phyloP scores from a whole-genome alignment of 1,284 basidiomycete genomes.

The Phellopilus nigrolimitatus region DNA sequence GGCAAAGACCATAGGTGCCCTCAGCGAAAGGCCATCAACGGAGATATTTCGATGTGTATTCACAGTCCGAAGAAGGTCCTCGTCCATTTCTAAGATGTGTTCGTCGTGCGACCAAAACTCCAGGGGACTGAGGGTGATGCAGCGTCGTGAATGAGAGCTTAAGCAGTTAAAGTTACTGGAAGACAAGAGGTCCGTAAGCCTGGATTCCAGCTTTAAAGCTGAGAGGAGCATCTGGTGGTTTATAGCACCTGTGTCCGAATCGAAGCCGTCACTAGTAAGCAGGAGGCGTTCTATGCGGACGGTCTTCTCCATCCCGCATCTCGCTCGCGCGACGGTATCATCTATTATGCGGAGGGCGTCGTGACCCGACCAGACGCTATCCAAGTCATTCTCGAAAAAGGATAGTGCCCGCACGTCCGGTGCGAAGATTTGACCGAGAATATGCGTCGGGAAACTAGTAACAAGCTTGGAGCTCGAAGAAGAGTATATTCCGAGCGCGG shows the following conservation, averaged over 20 bases:
- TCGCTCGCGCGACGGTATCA: conserved; percentile 66
- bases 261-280: conserved; percentile 50
- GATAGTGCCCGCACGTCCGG: conserved; percentile 46
- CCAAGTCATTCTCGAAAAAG: conserved; percentile 56
- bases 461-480: conserved; percentile 62
- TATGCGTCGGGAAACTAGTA: conserved; percentile 47
- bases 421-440: conserved; percentile 58
- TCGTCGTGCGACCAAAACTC: conserved; percentile 69
- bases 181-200: conserved; percentile 44
- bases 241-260: conserved; percentile 49
- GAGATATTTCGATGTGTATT: conserved; percentile 47
- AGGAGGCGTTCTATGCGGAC: conserved; percentile 76
- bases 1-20: conserved; percentile 72
- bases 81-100: conserved; percentile 46
- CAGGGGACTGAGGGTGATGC: conserved; percentile 68
- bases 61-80: conserved; percentile 54
- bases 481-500: conserved; percentile 81
- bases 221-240: conserved; percentile 56
- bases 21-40: conserved; percentile 55
- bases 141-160: conserved; percentile 38
- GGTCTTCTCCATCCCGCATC: conserved; percentile 68
- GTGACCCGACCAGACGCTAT: conserved; percentile 64
- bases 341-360: conserved; percentile 56
- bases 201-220: conserved; percentile 57
- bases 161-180: conserved; percentile 46